Base-by-base conservation (phyloP, 2,329 filamentous ascomycete species). In the Aspergillus pseudoglaucus region DNA sequence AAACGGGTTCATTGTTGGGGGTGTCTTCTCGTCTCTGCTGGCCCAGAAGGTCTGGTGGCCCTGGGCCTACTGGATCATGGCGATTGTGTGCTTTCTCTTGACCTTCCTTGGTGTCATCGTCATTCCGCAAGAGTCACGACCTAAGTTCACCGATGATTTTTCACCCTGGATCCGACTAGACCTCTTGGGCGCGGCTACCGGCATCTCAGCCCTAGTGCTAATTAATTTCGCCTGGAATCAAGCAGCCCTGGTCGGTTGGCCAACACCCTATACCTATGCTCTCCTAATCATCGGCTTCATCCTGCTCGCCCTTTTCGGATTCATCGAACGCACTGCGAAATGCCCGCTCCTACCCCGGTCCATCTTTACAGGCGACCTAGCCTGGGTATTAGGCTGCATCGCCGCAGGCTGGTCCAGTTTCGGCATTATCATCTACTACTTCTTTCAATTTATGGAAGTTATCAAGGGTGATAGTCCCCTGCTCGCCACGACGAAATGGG, bases 161-260 rank as follows among this genome's bases (percentile, higher is more conserved):
- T 27, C 23, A 4, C 15, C 27, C 42, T 44, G 42, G 42, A 32
- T 47, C 68, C 46, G 42, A n/a, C 44, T 60, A 20, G 73, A 76
- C 52, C 50, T 69, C 27, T 57, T 65, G 2, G 72, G 71, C 22
- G 64, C 65, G 6, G 47, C 59, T 4, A 60, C 66, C 2, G 81
- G 81, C 2, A 70, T 84, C 10, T 67, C 70, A 0, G 75, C 74
- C 0, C 67, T 85, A 37, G 71, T 83, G 0, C 68, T 85, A 22
- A 75, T 85, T 67, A 83, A 83, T 59, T 80, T 85, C 53, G 77
- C 80, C 0, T 84, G 79, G 78, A 84, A 82, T 49, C 80, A 85
- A 57, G 80, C 77, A 0, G 74, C 78, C 0, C 68, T 79, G 1
- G 76, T 74, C 4, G 80, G 79, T 2, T 85, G 81, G 82, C 54